A percentile compares a stretch with the other conserved stretches of the same genome.
Evolutionary conservation across 1,284 basidiomycete genomes (phyloP).

Genomic region (Kalmanozyma brasiliensis): DNA sequence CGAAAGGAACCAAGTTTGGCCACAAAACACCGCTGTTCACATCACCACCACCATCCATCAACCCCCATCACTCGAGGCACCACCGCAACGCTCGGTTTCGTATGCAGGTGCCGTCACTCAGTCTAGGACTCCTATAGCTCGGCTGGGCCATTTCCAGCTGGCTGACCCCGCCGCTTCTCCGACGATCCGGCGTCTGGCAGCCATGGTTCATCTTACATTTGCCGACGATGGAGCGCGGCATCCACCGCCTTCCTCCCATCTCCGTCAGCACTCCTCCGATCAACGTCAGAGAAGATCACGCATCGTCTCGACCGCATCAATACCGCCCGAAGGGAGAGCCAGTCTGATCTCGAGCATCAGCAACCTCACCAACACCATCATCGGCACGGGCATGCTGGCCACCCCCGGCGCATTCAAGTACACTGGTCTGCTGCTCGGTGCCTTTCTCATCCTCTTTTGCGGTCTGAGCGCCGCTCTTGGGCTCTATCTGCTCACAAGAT

Average conservation of each 20-base stretch:
- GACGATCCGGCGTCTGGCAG: background rate
- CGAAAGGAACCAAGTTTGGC: background rate
- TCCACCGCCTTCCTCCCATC: constrained; percentile 10
- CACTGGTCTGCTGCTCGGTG: constrained; percentile 74
- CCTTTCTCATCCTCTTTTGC: constrained; percentile 87
- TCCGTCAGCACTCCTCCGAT: constrained; percentile 1
- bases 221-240: constrained; percentile 21
- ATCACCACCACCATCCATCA: constrained; percentile 7
- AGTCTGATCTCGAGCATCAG: constrained; percentile 60
- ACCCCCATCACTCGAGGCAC: constrained; percentile 3
- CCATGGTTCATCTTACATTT: constrained; percentile 36
- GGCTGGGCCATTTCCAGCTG: too few relatives aligned
- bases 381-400: constrained; percentile 66
- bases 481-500: constrained; percentile 86
- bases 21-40: constrained; percentile 8
- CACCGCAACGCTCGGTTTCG: too few relatives aligned
- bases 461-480: constrained; percentile 84
- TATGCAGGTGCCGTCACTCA: constrained; percentile 1
- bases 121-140: too few relatives aligned
- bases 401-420: constrained; percentile 69
- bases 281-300: constrained; percentile 13
- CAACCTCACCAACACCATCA: constrained; percentile 67
- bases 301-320: constrained; percentile 39
- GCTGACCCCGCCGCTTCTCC: background rate
- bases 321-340: constrained; percentile 35